Conservation (phyloP, 352 stramenopile species). For the Phytophthora ramorum region DNA sequence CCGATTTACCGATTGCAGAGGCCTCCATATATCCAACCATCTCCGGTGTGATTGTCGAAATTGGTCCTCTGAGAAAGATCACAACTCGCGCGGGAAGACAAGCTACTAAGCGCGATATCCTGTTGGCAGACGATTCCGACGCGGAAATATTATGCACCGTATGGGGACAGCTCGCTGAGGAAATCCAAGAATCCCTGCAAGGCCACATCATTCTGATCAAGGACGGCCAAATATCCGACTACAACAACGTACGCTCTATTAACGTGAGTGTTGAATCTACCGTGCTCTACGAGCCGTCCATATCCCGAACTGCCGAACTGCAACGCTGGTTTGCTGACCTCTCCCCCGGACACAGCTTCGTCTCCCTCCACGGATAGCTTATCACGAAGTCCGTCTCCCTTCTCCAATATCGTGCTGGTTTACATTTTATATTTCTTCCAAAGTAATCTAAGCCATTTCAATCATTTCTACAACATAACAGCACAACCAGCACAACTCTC, state of each 20-base stretch:
- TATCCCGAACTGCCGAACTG: neutral
- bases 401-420: no score
- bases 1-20: no score
- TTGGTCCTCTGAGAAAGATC: neutral
- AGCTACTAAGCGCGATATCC: neutral
- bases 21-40: neutral
- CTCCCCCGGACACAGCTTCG: neutral
- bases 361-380: no score
- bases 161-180: neutral
- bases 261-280: neutral
- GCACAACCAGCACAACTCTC: no score
- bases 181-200: neutral
- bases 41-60: neutral
- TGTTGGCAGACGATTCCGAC: neutral
- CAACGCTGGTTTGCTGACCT: neutral
- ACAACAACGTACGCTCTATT: neutral
- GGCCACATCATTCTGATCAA: neutral
- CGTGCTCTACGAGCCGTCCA: neutral
- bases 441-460: no score
- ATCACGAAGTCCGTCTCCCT: no score
- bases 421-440: no score
- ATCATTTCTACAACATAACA: no score
- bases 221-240: neutral
- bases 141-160: neutral
- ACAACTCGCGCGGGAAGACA: neutral